A percentile compares a stretch with the other conserved stretches of the same genome.
Evolutionary conservation across 2,329 filamentous ascomycete genomes (phyloP).

Genomic region (Pseudogymnoascus sp.): DNA sequence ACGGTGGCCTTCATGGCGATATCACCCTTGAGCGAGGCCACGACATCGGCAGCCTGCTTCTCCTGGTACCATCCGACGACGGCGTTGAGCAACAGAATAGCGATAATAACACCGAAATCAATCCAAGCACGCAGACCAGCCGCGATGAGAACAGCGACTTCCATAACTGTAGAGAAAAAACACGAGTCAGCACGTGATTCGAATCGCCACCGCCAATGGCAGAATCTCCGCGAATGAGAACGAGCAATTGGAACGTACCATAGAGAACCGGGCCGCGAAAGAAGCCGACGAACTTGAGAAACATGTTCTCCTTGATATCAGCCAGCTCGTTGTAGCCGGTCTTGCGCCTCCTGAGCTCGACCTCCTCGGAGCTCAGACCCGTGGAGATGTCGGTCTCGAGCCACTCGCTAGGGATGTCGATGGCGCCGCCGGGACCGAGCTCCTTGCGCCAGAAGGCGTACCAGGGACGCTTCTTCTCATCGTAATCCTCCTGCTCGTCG

Average conservation of each 20-base stretch:
- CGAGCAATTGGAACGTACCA: conserved; percentile 42
- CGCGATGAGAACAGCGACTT: conserved; percentile 65
- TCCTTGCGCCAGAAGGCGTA: conserved; percentile 48
- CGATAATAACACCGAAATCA: conserved; percentile 70
- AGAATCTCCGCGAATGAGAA: not conserved
- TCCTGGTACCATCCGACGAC: conserved; percentile 74
- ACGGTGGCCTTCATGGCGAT: conserved; percentile 67
- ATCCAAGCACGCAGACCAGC: conserved; percentile 70
- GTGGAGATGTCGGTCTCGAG: conserved; percentile 58
- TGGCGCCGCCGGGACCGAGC: conserved; percentile 29
- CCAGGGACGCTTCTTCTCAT: conserved; percentile 45
- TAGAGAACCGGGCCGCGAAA: conserved; percentile 72
- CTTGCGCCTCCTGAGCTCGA: conserved; percentile 57
- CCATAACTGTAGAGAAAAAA: conserved; percentile 53
- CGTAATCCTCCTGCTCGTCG: conserved; percentile 33
- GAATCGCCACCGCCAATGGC: not conserved
- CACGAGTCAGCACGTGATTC: not conserved
- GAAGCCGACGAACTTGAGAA: conserved; percentile 66
- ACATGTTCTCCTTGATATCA: conserved; percentile 68
- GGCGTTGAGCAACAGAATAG: conserved; percentile 67
- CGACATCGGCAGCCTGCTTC: conserved; percentile 71
- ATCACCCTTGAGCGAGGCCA: conserved; percentile 66
- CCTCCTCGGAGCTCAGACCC: conserved; percentile 51
- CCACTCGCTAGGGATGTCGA: conserved; percentile 54
- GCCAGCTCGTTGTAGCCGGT: conserved; percentile 64